These are phyloP conservation scores for Aspergillus texensis DNA, from an alignment of 2,329 filamentous ascomycete genomes.

Conservation along the genomic window DNA sequence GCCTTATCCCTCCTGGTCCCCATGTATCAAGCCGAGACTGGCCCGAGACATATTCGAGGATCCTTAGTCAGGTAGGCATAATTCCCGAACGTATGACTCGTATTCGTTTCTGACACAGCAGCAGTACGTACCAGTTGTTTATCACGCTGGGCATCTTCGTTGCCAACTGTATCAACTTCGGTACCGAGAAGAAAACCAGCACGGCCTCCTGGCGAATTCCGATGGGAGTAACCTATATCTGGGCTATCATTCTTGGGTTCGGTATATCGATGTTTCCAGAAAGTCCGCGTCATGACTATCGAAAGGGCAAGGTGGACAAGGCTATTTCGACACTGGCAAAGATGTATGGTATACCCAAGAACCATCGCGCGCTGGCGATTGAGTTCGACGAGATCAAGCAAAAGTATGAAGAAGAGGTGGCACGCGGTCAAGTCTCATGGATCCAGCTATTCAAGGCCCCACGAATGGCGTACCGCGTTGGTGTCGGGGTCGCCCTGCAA, in stretches of 20 bases:
- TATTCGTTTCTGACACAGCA: background rate
- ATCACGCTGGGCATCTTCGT: slow-evolving; percentile 51
- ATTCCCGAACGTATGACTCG: background rate
- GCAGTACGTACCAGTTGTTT: slow-evolving; percentile 48
- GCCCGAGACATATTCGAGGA: slow-evolving; percentile 49
- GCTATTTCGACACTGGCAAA: slow-evolving; percentile 56
- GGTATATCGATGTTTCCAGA: slow-evolving; percentile 61
- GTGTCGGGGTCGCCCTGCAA: slow-evolving; percentile 46
- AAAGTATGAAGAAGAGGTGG: slow-evolving; percentile 57
- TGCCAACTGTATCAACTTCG: slow-evolving; percentile 51
- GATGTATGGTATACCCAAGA: slow-evolving; percentile 56
- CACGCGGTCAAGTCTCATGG: slow-evolving; percentile 34
- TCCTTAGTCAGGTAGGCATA: slow-evolving; percentile 39
- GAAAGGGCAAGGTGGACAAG: slow-evolving; percentile 55
- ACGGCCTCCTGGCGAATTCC: slow-evolving; percentile 53
- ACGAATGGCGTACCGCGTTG: slow-evolving; percentile 45
- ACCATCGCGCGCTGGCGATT: slow-evolving; percentile 54
- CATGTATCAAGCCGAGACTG: slow-evolving; percentile 50
- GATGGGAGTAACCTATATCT: slow-evolving; percentile 61
- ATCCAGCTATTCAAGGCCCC: slow-evolving; percentile 44
- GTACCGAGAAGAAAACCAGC: slow-evolving; percentile 35
- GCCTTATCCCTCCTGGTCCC: slow-evolving; percentile 46
- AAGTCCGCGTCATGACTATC: slow-evolving; percentile 61
- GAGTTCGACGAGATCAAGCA: slow-evolving; percentile 60
- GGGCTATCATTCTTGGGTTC: slow-evolving; percentile 55